Evolutionary conservation across 495 filamentous ascomycete species (phyloP), one percentile per base, ranked within the genome.

Genomic region (Daldinia caldariorum): DNA sequence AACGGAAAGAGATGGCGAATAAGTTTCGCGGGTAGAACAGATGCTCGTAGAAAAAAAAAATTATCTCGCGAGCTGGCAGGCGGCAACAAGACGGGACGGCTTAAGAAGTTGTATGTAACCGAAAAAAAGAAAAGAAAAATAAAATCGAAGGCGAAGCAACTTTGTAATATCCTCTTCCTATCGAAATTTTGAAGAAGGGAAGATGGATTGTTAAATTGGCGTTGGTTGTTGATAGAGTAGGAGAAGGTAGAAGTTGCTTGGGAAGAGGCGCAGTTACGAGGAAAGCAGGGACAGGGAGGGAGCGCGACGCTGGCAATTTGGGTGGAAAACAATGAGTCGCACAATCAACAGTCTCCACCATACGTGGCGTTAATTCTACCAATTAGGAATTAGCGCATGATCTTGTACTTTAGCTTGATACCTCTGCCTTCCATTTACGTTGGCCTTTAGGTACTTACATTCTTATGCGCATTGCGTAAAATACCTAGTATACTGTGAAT

Each of bases 101-200:
- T 74, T 64, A 68, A 78, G 77, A 82, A 82, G 76, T 80, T 81
- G 78, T 79, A 77, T 83, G 81, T 79, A 76, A 69, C 69, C 78
- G 75, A 71, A 66, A 70, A 61, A 63, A 61, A 75, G 58, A 64
- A 61, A 62, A 13, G 35, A 38, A 67, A 59, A 67, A 63, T 39
- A 38, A 66, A 58, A 37, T 51, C n/a, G 35, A 59, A 59, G 18
- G 32, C 4, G 13, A 43, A 43, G 22, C 38, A 45, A 26, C 29
- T 56, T 43, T 26, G 38, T 34, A 38, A 32, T 54, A 35, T 54
- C 57, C 38, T 71, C 41, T 35, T 38, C 62, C 43, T 62, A 55
- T 58, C 26, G 26, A 55, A 37, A 43, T 58, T 50, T 6, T 26
- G 51, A 66, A 70, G 69, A 56, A 39, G 67, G 69, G 62, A 70